Evolutionary conservation across 148 eudicot genomes (phyloP).

Genomic region (Mesembryanthemum crystallinum): DNA sequence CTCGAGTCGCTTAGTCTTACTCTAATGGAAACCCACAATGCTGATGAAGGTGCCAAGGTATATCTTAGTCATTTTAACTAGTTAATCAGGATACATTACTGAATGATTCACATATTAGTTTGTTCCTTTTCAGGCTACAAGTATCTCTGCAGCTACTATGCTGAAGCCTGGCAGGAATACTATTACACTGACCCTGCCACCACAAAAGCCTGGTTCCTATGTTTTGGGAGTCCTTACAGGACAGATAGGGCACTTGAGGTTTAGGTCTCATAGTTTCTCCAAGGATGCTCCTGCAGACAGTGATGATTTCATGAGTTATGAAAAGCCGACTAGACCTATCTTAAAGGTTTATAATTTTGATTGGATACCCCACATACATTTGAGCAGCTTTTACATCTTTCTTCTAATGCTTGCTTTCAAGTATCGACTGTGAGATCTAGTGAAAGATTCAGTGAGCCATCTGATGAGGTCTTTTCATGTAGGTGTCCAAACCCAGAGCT

Average conservation of each 20-base stretch:
- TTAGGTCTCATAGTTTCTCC: conserved; percentile 96
- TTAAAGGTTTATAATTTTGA: conserved; percentile 59
- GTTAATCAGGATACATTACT: background rate
- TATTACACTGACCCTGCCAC: conserved; percentile 74
- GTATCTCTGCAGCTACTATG: conserved; percentile 61
- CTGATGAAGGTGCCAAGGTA: conserved; percentile 98
- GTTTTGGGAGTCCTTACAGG: conserved; percentile 97
- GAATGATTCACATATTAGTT: conserved; percentile 14
- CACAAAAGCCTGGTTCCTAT: conserved; percentile 97
- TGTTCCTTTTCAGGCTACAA: conserved; percentile 53
- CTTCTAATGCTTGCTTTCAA: conserved; percentile 12
- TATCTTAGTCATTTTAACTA: conserved; percentile 7
- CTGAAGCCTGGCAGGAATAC: conserved; percentile 86
- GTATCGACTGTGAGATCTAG: background rate
- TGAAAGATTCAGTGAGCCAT: conserved; percentile 5
- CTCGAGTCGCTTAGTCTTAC: conserved; percentile 91
- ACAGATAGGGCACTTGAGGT: conserved; percentile 89
- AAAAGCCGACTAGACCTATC: conserved; percentile 95
- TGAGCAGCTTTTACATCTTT: background rate
- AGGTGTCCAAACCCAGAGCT: conserved; percentile 92
- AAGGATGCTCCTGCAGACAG: conserved; percentile 89
- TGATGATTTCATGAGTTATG: conserved; percentile 99
- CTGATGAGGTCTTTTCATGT: conserved; percentile 19
- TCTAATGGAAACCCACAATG: conserved; percentile 71
- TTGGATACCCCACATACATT: background rate